These are phyloP conservation scores for Angomonas ambiguus DNA, from an alignment of 208 protist species.

Conservation along the genomic window DNA sequence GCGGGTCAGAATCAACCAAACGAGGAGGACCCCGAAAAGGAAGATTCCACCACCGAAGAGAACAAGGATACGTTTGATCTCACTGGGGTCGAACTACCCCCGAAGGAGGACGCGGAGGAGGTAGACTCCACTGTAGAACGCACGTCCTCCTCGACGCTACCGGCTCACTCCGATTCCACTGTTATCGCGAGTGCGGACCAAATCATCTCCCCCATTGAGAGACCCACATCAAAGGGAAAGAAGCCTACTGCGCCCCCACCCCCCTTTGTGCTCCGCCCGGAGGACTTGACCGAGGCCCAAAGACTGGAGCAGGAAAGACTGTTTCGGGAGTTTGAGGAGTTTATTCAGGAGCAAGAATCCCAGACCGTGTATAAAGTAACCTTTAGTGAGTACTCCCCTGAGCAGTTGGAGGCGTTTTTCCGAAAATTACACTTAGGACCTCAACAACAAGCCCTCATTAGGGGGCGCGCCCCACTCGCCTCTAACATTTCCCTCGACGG, in stretches of 20 bases:
- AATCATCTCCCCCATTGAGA: neutral
- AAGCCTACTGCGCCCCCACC: neutral
- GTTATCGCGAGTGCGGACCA: neutral
- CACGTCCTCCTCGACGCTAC: neutral
- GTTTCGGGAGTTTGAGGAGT: conserved; percentile 44
- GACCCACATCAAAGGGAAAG: neutral
- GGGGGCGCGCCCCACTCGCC: conserved; percentile 63
- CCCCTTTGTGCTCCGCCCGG: neutral
- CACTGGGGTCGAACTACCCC: conserved; percentile 17
- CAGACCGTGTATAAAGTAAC: conserved; percentile 28
- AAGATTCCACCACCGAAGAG: neutral
- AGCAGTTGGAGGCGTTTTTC: conserved; percentile 70
- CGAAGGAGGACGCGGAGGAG: neutral
- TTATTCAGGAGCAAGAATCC: conserved; percentile 19
- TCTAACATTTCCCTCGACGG: conserved; percentile 49
- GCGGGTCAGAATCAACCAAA: conserved; percentile 9
- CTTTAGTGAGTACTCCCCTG: conserved; percentile 49
- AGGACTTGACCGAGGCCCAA: conserved; percentile 24
- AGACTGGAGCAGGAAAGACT: conserved; percentile 43
- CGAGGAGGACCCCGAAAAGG: neutral
- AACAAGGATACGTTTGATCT: conserved; percentile 27
- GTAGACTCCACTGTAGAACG: neutral
- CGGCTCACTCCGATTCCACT: neutral
- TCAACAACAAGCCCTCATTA: conserved; percentile 42
- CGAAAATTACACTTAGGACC: conserved; percentile 45